Evolutionary conservation across 129 eudicot species (phyloP).

Genomic region (Solidago caesia): DNA sequence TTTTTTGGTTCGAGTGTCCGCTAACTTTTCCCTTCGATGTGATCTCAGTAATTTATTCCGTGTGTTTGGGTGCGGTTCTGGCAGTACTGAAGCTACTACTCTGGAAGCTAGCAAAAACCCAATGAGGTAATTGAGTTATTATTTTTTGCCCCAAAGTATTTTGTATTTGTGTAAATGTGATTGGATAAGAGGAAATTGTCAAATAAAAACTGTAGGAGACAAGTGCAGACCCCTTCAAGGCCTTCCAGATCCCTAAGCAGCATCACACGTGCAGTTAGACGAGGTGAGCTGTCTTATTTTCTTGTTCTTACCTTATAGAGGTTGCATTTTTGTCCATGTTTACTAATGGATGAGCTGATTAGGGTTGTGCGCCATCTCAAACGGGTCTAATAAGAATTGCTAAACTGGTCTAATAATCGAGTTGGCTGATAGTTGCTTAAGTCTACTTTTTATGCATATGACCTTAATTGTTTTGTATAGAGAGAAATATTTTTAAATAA

Average conservation of each 20-base stretch:
- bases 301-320: neutral
- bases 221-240: constrained; percentile 88
- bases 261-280: constrained; percentile 88
- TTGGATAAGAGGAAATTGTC: neutral
- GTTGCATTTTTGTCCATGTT: neutral
- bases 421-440: neutral
- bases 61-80: constrained; percentile 73
- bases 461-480: neutral
- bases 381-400: neutral
- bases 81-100: constrained; percentile 84
- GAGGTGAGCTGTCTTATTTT: constrained; percentile 50
- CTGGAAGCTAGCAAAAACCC: constrained; percentile 98
- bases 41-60: constrained; percentile 79
- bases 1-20: neutral
- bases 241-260: constrained; percentile 87
- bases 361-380: constrained; percentile 2
- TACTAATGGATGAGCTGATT: neutral
- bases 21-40: constrained; percentile 11
- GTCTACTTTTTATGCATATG: neutral
- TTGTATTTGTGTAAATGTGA: neutral
- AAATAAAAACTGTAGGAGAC: constrained; percentile 51
- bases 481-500: no score
- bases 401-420: neutral
- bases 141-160: neutral
- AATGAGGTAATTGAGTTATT: constrained; percentile 57